A percentile compares a stretch with the other conserved stretches of the same genome.
Evolutionary conservation across 1,284 basidiomycete species (phyloP).

Genomic region (Cutaneotrichosporon sp.): DNA sequence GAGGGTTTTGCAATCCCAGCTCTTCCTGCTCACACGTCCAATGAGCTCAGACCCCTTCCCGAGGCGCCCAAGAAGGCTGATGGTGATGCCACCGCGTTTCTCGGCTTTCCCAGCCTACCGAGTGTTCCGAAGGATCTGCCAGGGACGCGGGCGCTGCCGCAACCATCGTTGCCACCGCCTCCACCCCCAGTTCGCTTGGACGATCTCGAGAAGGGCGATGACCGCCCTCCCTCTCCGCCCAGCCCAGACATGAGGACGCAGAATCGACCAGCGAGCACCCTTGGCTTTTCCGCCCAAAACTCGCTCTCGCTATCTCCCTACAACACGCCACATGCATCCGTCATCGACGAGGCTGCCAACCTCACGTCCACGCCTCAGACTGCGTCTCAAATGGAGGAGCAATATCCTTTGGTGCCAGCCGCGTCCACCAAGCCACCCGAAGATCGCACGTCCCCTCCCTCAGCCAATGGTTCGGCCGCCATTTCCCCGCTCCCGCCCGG

Average conservation of each 20-base stretch:
- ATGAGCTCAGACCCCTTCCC: neutral
- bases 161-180: slow-evolving; percentile 16
- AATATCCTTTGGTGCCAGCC: neutral
- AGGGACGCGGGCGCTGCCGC: neutral
- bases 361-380: neutral
- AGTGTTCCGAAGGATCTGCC: slow-evolving; percentile 24
- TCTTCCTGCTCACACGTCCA: neutral
- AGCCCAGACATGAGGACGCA: slow-evolving; percentile 4
- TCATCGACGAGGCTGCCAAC: slow-evolving; percentile 2
- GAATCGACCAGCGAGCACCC: slow-evolving; percentile 34
- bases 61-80: slow-evolving; percentile 11
- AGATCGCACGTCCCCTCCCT: neutral
- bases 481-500: neutral
- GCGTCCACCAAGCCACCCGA: neutral
- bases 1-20: slow-evolving; percentile 20
- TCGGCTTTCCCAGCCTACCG: slow-evolving; percentile 20
- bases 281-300: slow-evolving; percentile 14
- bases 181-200: slow-evolving; percentile 13
- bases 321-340: neutral
- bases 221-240: slow-evolving; percentile 8
- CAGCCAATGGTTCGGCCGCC: neutral
- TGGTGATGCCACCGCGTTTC: slow-evolving; percentile 7
- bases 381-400: neutral
- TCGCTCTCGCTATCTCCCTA: neutral
- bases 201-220: neutral